Conservation (phyloP, 495 filamentous ascomycete species). For the Extremus antarcticus region DNA sequence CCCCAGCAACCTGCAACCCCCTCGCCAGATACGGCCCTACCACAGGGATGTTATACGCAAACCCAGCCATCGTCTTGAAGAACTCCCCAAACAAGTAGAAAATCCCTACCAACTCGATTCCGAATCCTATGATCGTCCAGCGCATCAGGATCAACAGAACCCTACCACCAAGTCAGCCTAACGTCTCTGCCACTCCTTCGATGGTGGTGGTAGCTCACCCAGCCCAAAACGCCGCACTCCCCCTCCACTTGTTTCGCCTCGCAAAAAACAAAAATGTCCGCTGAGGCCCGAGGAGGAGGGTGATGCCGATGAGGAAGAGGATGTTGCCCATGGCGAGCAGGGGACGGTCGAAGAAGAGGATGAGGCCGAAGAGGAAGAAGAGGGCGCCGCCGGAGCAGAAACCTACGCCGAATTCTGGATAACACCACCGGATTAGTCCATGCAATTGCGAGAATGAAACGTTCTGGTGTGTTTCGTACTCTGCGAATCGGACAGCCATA, state of each 20-base stretch:
- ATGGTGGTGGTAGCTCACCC: too few species aligned
- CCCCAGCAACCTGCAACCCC: slow-evolving; percentile 57
- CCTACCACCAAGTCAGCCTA: too few species aligned
- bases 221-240: slow-evolving; percentile 77
- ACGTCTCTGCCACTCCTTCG: too few species aligned
- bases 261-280: slow-evolving; percentile 92
- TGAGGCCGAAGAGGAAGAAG: slow-evolving; percentile 84
- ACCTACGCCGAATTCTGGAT: slow-evolving; percentile 78
- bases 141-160: slow-evolving; percentile 74
- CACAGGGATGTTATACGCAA: slow-evolving; percentile 74
- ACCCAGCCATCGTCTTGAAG: slow-evolving; percentile 64
- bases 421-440: slow-evolving; percentile 25
- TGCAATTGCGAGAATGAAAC: not conserved
- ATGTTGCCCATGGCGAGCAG: slow-evolving; percentile 95
- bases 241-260: slow-evolving; percentile 80
- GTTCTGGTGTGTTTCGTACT: slow-evolving; percentile 58
- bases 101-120: slow-evolving; percentile 85
- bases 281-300: slow-evolving; percentile 83
- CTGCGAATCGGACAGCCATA: slow-evolving; percentile 94
- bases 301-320: slow-evolving; percentile 92
- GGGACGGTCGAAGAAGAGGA: slow-evolving; percentile 95
- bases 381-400: slow-evolving; percentile 90
- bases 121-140: slow-evolving; percentile 82
- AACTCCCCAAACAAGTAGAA: slow-evolving; percentile 88
- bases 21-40: slow-evolving; percentile 71